phyloP scores from a whole-genome alignment of 306 rosid genomes.

The Ormosia semicastrata region DNA sequence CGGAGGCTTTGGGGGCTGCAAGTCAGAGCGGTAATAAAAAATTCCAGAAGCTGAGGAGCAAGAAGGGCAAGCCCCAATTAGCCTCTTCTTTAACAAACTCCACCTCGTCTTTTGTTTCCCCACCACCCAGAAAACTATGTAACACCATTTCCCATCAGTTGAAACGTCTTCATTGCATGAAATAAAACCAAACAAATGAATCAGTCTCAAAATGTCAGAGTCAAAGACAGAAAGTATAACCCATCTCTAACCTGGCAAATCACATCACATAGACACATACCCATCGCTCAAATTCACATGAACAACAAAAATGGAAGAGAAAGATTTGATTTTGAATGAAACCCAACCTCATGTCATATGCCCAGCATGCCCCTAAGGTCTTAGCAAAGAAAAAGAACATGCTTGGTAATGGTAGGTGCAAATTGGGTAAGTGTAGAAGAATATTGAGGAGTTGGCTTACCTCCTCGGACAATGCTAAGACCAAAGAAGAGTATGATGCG shows the following conservation, averaged over 20 bases:
- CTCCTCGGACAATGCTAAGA: slow-evolving; percentile 91
- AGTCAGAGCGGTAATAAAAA: slow-evolving; percentile 54
- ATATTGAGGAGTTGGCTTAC: slow-evolving; percentile 44
- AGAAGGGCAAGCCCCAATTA: slow-evolving; percentile 78
- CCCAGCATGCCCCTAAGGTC: not conserved
- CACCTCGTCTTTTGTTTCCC: slow-evolving; percentile 76
- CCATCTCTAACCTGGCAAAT: not conserved
- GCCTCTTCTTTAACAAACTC: slow-evolving; percentile 79
- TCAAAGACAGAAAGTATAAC: not conserved
- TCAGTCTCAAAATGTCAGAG: not conserved
- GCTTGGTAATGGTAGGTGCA: not conserved
- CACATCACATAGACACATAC: not conserved
- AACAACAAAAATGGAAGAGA: slow-evolving; percentile 12
- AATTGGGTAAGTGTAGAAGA: not conserved
- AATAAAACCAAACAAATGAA: not conserved
- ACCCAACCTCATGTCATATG: not conserved
- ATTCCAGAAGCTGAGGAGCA: slow-evolving; percentile 83
- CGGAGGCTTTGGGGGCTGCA: slow-evolving; percentile 64
- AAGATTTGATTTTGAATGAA: not conserved
- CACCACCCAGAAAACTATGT: slow-evolving; percentile 83
- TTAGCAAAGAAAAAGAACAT: not conserved
- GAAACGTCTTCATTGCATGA: slow-evolving; percentile 67
- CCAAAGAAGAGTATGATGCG: slow-evolving; percentile 90
- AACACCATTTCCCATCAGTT: slow-evolving; percentile 98
- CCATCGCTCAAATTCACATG: not conserved